These are phyloP conservation scores for Durusdinium trenchii DNA, from an alignment of 73 alveolate genomes.

Conservation along the genomic window DNA sequence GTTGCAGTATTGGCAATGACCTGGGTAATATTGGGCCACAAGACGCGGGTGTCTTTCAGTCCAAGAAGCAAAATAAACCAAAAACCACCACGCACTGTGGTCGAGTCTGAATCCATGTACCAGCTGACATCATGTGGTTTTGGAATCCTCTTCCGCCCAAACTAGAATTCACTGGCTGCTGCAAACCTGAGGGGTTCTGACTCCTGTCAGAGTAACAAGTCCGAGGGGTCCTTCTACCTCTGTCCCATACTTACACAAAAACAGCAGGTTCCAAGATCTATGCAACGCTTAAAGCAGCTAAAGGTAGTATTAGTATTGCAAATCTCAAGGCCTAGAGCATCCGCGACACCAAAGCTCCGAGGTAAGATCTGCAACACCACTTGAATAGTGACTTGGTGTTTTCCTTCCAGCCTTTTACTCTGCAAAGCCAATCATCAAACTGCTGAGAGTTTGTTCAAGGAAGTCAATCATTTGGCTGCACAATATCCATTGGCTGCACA, in stretches of 20 bases:
- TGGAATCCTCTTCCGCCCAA: not conserved
- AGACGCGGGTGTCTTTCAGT: no score
- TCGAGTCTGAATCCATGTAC: not conserved
- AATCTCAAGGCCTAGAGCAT: no score
- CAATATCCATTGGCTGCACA: not conserved
- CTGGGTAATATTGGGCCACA: not conserved
- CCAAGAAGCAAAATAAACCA: not conserved
- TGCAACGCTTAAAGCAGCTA: no score
- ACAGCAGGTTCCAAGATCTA: no score
- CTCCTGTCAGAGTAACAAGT: not conserved
- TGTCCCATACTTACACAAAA: no score
- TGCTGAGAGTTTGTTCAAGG: no score
- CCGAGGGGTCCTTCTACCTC: no score
- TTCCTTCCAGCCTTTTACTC: no score
- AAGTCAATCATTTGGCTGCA: no score
- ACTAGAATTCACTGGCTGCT: not conserved
- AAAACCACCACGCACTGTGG: not conserved
- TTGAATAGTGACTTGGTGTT: not conserved
- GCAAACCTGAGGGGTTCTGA: not conserved
- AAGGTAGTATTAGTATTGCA: no score
- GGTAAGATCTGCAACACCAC: not conserved
- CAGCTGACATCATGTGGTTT: not conserved
- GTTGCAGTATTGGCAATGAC: constrained; percentile 45
- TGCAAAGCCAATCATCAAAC: no score
- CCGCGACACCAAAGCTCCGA: no score